Evolutionary conservation across 2,329 filamentous ascomycete genomes (phyloP).

Genomic region (Beauveria asiatica): DNA sequence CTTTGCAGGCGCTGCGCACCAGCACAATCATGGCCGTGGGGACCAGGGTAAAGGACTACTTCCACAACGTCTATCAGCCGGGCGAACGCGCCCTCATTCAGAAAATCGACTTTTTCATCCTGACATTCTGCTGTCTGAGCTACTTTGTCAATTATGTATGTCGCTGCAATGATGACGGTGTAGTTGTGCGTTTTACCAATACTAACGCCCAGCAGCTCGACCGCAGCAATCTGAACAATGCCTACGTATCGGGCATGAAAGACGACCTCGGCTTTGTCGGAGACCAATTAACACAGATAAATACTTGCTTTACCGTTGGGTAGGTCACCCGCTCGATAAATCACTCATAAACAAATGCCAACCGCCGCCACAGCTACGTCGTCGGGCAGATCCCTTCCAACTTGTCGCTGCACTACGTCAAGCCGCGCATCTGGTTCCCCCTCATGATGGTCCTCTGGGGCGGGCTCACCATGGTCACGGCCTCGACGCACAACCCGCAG

Average conservation of each 20-base stretch:
- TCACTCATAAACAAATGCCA: background rate
- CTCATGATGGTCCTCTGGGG: constrained; percentile 57
- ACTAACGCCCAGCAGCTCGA: constrained; percentile 21
- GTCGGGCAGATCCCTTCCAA: constrained; percentile 55
- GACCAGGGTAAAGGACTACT: constrained; percentile 22
- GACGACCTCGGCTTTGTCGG: constrained; percentile 32
- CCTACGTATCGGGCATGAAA: constrained; percentile 33
- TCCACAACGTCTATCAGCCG: constrained; percentile 26
- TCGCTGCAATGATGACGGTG: background rate
- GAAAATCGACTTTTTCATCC: constrained; percentile 57
- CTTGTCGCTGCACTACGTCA: constrained; percentile 53
- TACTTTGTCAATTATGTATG: constrained; percentile 47
- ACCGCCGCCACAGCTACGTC: constrained; percentile 23
- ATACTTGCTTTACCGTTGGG: constrained; percentile 29
- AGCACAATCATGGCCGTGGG: constrained; percentile 4
- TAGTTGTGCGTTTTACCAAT: background rate
- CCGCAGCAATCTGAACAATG: constrained; percentile 30
- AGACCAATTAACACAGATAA: constrained; percentile 31
- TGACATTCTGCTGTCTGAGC: constrained; percentile 54
- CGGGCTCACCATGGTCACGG: constrained; percentile 49
- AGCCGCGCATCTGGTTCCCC: constrained; percentile 56
- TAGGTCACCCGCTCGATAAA: constrained; percentile 16
- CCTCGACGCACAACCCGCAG: constrained; percentile 27
- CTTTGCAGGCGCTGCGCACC: background rate
- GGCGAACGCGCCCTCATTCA: constrained; percentile 39